These are phyloP conservation scores for Capsicum chinense DNA, from an alignment of 257 asterid genomes.

Conservation along the genomic window DNA sequence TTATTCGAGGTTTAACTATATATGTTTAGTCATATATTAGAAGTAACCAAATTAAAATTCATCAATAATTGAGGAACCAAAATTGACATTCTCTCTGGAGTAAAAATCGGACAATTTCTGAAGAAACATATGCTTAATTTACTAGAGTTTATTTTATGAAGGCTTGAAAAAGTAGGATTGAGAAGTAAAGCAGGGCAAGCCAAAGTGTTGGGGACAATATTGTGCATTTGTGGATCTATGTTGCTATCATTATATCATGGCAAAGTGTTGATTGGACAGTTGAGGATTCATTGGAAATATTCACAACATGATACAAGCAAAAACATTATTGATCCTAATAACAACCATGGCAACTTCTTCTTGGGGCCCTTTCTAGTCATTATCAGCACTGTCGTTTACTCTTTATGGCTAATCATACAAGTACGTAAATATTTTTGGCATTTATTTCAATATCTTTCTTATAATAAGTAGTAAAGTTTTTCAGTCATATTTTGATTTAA, in stretches of 20 bases:
- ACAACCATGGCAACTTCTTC: slow-evolving; percentile 49
- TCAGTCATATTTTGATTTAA: background rate
- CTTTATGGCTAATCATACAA: slow-evolving; percentile 77
- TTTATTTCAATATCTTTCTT: background rate
- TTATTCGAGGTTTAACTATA: no score
- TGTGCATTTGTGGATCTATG: slow-evolving; percentile 82
- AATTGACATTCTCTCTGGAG: no score
- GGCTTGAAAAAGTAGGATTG: slow-evolving; percentile 64
- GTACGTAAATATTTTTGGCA: slow-evolving; percentile 37
- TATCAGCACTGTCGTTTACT: slow-evolving; percentile 71
- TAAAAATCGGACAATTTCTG: no score
- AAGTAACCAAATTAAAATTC: no score
- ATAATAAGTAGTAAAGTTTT: no score
- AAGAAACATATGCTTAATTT: no score
- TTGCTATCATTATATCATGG: slow-evolving; percentile 76
- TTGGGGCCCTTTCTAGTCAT: slow-evolving; percentile 76
- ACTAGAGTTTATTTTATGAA: slow-evolving; percentile 17
- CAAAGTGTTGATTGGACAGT: slow-evolving; percentile 50
- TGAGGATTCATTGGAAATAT: slow-evolving; percentile 65
- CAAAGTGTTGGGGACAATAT: slow-evolving; percentile 63
- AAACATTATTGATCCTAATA: slow-evolving; percentile 24
- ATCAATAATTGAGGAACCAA: no score
- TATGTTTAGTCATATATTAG: no score
- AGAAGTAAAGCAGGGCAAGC: slow-evolving; percentile 70
- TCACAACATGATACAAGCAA: slow-evolving; percentile 46